Evolutionary conservation across 176 grass and related monocot genomes (phyloP), one percentile per base, ranked within the genome.

Genomic region (Triticum urartu): DNA sequence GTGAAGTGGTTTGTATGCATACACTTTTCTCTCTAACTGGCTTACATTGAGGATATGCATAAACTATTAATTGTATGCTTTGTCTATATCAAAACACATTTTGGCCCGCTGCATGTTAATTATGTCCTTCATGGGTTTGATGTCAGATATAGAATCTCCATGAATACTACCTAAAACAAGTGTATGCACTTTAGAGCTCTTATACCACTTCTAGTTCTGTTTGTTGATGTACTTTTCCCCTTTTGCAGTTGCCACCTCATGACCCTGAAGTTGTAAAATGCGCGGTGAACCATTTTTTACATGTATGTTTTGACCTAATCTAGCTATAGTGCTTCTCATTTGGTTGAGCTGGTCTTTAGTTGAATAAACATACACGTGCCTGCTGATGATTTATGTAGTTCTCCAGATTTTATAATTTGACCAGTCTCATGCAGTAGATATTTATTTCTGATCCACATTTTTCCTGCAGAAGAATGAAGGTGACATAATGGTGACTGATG

Each of bases 201-300:
- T 34, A 38, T 83, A 54, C 5, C 58, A 65, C 11, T 22, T 82
- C 22, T 73, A 36, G 72, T 24, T 65, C 22, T 68, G 6, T 47
- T 61, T 83, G 47, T 65, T 83, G 30, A 32, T 20, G 17, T 78
- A 11, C 50, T 79, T 36, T 73, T 10, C 25, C 8, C 8, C n/a
- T 59, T 87, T 74, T 91, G 78, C 84, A 98, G 93, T 90, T 98
- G 80, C 76, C 93, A 80, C 93, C 96, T 56, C 96, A 98, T 91
- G 96, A 98, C 56, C 90, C 93, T 72, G 88, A 84, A 88, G 93
- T 95, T 86, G 96, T 98, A 43, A 95, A 89, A 85, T 92, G 92
- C 61, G 96, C 93, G 87, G 88, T 98, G 70, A 98, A 95, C 68
- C 93, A 98, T 81, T 98, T 98, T 88, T 85, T 98, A 87, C 93